Base-by-base conservation (phyloP, 2,329 filamentous ascomycete genomes). In the Ophiostoma montium region DNA sequence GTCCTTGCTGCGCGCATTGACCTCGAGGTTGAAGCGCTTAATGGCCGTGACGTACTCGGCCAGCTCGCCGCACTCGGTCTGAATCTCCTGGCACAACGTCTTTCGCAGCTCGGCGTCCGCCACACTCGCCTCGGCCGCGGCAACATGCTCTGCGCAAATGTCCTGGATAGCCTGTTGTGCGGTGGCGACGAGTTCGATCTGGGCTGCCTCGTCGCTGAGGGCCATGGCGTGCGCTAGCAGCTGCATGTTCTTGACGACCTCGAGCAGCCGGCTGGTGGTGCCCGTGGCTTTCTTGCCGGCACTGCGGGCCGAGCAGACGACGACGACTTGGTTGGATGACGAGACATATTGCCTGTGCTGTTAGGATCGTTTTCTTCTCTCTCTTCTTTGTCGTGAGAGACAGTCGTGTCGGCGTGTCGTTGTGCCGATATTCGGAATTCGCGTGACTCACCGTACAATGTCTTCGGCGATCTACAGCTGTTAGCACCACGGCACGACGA, bases 251-350 rank as follows among this genome's bases (percentile, higher is more conserved):
- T 69, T 68, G 61, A 74, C 81, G 12, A 82, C 72, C 52, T 76
- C 75, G 27, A 83, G 65, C 49, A 83, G 62, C 84, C 88, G 79
- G 67, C 94, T 96, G 35, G 92, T 98, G 52, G 92, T 98, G 53
- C 92, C 92, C 58, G 94, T 87, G 49, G 82, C 78, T 70, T 98
- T 98, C 63, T 90, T 94, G 54, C 87, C 89, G 52, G 86, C 92
- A 67, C 88, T 95, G 63, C 92, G 76, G 38, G 92, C 92, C 53
- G 92, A 98, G 68, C 92, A 98, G 51, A 98, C 90, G 50, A 98
- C 83, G 50, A 88, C 89, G 55, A 95, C 80, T 64, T 82, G 82
- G 61, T 87, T 81, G 50, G 78, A 70, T 49, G 51, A 42, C 9
- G 46, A 16, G 3, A 57, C 48, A 38, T 56, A 55, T 41, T 51